Evolutionary conservation across 306 rosid species (phyloP).

Genomic region (Glycine latifolia): DNA sequence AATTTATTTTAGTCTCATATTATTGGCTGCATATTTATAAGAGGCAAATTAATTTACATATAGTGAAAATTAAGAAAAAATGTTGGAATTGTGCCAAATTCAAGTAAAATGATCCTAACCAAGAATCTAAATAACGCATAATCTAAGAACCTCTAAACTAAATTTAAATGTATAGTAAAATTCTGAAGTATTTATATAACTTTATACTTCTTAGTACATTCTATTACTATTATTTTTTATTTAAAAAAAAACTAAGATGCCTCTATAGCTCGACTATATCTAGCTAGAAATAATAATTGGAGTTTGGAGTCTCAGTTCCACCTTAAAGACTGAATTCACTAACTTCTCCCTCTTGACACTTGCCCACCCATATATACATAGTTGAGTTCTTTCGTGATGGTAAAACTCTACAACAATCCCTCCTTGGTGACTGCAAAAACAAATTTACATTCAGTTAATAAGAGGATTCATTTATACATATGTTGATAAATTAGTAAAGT

Average conservation of each 20-base stretch:
- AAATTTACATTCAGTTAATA: constrained; percentile 8
- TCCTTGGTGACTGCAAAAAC: constrained; percentile 85
- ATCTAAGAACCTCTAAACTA: background rate
- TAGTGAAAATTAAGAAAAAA: background rate
- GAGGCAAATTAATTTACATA: no score
- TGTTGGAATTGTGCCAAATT: background rate
- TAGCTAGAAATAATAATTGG: background rate
- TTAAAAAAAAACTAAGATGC: background rate
- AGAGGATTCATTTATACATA: background rate
- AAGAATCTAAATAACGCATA: background rate
- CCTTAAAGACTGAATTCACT: background rate
- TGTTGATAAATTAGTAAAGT: background rate
- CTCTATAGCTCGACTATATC: background rate
- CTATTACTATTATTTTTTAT: background rate
- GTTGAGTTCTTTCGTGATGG: constrained; percentile 64
- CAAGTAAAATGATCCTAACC: background rate
- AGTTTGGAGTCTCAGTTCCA: background rate
- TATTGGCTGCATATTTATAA: no score
- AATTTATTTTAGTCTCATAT: no score
- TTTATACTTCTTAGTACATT: background rate
- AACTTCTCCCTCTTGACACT: constrained; percentile 65
- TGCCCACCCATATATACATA: constrained; percentile 68
- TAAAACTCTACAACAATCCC: constrained; percentile 84
- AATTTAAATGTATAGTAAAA: background rate
- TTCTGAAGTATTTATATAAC: background rate